Percentiles rank a stretch among this genome's conserved stretches.
Evolutionary conservation across 495 filamentous ascomycete species (phyloP).

Genomic region (Aspergillus wentii): DNA sequence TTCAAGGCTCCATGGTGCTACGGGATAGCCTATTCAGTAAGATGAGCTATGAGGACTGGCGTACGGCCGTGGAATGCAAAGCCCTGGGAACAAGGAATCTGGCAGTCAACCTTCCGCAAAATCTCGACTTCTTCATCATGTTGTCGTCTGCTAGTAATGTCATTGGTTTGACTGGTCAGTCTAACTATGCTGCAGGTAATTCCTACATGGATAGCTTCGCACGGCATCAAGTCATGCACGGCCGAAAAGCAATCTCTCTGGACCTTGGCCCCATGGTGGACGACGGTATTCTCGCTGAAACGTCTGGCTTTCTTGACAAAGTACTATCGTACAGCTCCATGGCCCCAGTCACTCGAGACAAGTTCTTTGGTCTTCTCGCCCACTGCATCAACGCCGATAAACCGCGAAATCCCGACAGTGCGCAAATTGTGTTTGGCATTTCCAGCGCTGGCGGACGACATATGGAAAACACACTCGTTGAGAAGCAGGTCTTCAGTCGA

Average conservation of each 20-base stretch:
- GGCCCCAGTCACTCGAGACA: constrained; percentile 1
- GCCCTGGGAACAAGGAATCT: constrained; percentile 26
- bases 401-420: constrained; percentile 8
- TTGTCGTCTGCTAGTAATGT: no score
- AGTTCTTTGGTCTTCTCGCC: constrained; percentile 27
- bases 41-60: constrained; percentile 31
- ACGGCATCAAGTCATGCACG: no score
- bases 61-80: constrained; percentile 17
- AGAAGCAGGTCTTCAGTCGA: constrained; percentile 1
- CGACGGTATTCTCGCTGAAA: not conserved
- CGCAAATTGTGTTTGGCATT: constrained; percentile 20
- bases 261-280: not conserved
- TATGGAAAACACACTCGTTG: constrained; percentile 1
- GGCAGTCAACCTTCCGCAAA: constrained; percentile 11
- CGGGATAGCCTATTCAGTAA: constrained; percentile 30
- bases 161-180: no score
- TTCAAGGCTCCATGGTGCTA: constrained; percentile 27
- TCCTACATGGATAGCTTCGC: no score
- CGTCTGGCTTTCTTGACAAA: not conserved
- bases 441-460: not conserved
- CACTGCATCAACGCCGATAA: constrained; percentile 25
- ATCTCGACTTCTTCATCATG: constrained; percentile 33
- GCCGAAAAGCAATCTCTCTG: no score
- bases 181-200: no score
- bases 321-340: constrained; percentile 1